These are phyloP conservation scores for Kokia cookei DNA, from an alignment of 441 rosid species.

Conservation along the genomic window DNA sequence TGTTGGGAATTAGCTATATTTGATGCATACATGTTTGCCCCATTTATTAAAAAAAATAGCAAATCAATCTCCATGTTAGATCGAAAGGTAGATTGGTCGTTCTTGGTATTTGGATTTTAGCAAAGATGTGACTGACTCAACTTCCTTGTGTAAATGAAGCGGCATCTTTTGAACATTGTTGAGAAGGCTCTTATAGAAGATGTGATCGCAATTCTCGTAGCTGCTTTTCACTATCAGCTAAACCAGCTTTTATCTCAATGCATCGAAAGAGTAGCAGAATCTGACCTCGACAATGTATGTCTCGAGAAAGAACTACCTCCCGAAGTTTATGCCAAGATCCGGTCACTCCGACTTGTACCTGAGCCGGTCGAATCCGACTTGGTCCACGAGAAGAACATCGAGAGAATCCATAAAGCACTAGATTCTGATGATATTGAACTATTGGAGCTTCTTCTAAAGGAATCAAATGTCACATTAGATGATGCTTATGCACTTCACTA, in stretches of 20 bases:
- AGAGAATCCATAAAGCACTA: conserved; percentile 28
- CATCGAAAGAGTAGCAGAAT: conserved; percentile 18
- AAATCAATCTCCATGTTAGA: no score
- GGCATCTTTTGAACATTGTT: conserved; percentile 27
- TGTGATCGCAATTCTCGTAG: conserved; percentile 25
- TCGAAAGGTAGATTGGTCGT: no score
- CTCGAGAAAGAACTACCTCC: conserved; percentile 28
- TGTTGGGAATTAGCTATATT: no score
- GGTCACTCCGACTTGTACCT: conserved; percentile 12
- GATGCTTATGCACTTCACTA: conserved; percentile 31
- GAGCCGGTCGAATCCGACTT: conserved; percentile 6
- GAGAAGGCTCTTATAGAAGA: conserved; percentile 26
- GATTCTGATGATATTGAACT: conserved; percentile 32
- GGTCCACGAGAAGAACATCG: conserved; percentile 14
- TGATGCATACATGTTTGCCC: no score
- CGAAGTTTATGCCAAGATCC: conserved; percentile 13
- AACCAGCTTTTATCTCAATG: conserved; percentile 19
- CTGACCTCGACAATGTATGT: conserved; percentile 20
- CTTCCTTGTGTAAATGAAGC: conserved; percentile 14
- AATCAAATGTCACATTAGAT: conserved; percentile 28
- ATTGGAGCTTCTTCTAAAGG: conserved; percentile 20
- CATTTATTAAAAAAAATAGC: no score
- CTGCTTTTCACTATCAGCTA: conserved; percentile 25
- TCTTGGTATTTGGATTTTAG: background rate
- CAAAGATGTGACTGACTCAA: background rate